These are phyloP conservation scores for Cordyceps fumosorosea DNA, from an alignment of 2,329 filamentous ascomycete genomes.

Conservation along the genomic window DNA sequence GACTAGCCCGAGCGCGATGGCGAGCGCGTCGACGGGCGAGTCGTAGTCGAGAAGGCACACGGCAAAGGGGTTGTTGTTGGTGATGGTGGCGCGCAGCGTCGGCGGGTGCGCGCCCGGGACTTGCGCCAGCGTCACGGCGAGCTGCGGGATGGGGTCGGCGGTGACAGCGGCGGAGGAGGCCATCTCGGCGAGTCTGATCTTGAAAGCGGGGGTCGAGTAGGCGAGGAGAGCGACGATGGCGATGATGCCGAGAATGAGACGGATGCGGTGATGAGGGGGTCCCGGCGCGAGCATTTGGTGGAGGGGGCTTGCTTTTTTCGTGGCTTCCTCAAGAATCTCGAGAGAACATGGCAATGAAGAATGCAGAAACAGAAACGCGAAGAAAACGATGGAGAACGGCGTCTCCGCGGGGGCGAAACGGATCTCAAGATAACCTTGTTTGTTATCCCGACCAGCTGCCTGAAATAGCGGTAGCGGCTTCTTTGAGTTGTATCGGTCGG, in stretches of 20 bases:
- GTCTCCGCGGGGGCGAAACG: background rate
- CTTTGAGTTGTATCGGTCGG: background rate
- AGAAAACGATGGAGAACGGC: background rate
- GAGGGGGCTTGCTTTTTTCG: background rate
- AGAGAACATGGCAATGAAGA: background rate
- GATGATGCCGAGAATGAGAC: background rate
- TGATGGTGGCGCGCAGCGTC: conserved; percentile 29
- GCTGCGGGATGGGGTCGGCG: conserved; percentile 17
- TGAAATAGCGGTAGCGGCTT: background rate
- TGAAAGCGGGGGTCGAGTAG: background rate
- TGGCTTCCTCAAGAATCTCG: background rate
- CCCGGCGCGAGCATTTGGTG: background rate
- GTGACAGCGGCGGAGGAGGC: background rate
- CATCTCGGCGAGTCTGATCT: background rate
- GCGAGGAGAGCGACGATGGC: background rate
- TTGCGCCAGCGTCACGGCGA: conserved; percentile 27
- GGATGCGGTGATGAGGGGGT: background rate
- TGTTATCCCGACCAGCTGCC: background rate
- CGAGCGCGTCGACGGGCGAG: conserved; percentile 32
- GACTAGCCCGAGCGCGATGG: conserved; percentile 29
- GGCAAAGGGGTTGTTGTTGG: conserved; percentile 28
- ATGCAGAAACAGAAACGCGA: background rate
- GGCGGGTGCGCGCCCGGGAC: conserved; percentile 25
- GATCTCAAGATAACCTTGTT: background rate
- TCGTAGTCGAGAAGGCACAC: conserved; percentile 33